A percentile compares a stretch with the other conserved stretches of the same genome.
These are phyloP conservation scores for Cucumis variabilis DNA, from an alignment of 331 rosid genomes.

Conservation along the genomic window DNA sequence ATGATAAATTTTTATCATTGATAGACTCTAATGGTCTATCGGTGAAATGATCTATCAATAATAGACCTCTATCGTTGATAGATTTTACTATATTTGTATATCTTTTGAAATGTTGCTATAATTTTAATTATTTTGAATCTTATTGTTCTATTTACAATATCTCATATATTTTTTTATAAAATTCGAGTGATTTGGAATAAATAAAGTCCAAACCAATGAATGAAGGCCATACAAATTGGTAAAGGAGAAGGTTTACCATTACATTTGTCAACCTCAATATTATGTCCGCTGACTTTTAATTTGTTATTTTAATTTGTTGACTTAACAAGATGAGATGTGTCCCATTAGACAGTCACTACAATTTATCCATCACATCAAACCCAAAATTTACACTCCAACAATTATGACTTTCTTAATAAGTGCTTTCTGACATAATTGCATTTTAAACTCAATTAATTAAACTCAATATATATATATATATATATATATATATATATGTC, in stretches of 20 bases:
- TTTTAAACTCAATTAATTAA: not conserved
- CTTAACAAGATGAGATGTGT: slow-evolving; percentile 33
- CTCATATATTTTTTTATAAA: too few relatives aligned
- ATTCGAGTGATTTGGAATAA: not conserved
- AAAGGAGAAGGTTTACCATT: slow-evolving; percentile 31
- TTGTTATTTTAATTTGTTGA: slow-evolving; percentile 44
- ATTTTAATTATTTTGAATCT: too few relatives aligned
- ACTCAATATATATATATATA: not conserved
- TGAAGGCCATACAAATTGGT: slow-evolving; percentile 32
- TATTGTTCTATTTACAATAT: too few relatives aligned
- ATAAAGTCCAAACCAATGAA: slow-evolving; percentile 39
- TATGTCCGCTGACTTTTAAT: slow-evolving; percentile 49
- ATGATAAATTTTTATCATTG: too few relatives aligned
- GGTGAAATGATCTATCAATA: too few relatives aligned
- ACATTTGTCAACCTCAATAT: slow-evolving; percentile 42
- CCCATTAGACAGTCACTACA: slow-evolving; percentile 26
- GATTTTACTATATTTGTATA: too few relatives aligned
- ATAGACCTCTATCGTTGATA: too few relatives aligned
- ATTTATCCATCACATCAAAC: slow-evolving; percentile 49
- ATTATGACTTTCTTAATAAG: not conserved
- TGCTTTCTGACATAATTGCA: slow-evolving; percentile 36
- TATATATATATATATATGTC: too few relatives aligned
- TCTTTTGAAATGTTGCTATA: too few relatives aligned
- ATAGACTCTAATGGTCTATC: too few relatives aligned
- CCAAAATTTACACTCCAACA: slow-evolving; percentile 10